Base-by-base conservation (phyloP, 495 filamentous ascomycete genomes). In the Clohesyomyces aquaticus region DNA sequence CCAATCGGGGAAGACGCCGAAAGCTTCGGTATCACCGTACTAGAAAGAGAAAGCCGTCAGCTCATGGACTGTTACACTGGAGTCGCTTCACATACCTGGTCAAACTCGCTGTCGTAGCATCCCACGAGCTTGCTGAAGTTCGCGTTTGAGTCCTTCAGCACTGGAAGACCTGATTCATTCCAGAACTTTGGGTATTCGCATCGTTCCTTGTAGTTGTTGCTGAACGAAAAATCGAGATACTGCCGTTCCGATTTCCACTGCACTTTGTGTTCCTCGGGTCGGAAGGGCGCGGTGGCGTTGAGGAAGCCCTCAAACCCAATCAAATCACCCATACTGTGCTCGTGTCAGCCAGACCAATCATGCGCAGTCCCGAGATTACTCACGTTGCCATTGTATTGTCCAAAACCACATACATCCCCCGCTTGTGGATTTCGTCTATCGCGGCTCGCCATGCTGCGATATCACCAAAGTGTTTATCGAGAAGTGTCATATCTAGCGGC, bases 371-470 rank as follows among this genome's bases (percentile, higher is more conserved):
- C n/a, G 3, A 42, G 4, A 23, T 3, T 11, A 78, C 80, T 82
- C 75, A 85, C 79, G 87, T 90, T 35, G 86, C 79, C 72, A 90
- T 79, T 10, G 87, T 90, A 63, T 89, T 89, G 65, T 90, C 87
- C 65, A 90, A 76, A 22, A 90, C 77, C 28, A 90, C 85, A 76
- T 86, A 89, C 86, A 90, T 90, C 38, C 82, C 83, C 8, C 84
- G 80, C 87, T 85, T 59, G 84, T 87, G 18, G 28, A 90, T 86
- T 51, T 86, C 87, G 4, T 80, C 76, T 51, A 91, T 85, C 1
- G 82, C 82, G 35, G 78, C 68, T 70, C 86, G 84, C 87, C 88
- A 91, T 41, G 74, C 71, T 29, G 82, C 68, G 52, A 91, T 83
- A 10, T 77, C 83, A 3, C 86, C 88, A 61, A 82, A 88, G 71